Conservation (phyloP, 2,329 filamentous ascomycete genomes). For the Decorospora gaudefroyi region DNA sequence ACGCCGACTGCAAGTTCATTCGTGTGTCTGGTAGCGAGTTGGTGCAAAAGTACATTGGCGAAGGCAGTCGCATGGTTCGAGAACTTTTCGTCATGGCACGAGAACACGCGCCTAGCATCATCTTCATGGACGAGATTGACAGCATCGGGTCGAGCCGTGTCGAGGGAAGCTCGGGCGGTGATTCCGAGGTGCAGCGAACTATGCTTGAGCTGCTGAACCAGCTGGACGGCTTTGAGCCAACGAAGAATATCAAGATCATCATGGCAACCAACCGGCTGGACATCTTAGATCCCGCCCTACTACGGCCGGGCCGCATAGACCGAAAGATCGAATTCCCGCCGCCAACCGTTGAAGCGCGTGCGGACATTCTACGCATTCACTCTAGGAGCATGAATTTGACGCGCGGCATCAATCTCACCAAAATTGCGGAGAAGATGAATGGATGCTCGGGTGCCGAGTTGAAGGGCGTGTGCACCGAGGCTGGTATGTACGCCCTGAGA, state of each 20-base stretch:
- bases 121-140: conserved; percentile 99
- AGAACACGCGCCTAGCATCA: conserved; percentile 97
- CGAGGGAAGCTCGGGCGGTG: conserved; percentile 90
- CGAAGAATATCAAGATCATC: conserved; percentile 99
- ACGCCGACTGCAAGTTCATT: conserved; percentile 99
- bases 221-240: conserved; percentile 97
- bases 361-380: conserved; percentile 97
- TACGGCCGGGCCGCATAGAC: conserved; percentile 97
- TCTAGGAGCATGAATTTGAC: conserved; percentile 98
- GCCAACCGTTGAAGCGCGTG: conserved; percentile 91
- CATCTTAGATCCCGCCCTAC: conserved; percentile 90
- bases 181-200: conserved; percentile 96
- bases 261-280: conserved; percentile 99
- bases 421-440: conserved; percentile 99
- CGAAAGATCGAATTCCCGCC: conserved; percentile 99
- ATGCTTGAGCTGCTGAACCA: conserved; percentile 99
- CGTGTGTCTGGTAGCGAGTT: conserved; percentile 93
- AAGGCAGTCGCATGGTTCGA: conserved; percentile 96
- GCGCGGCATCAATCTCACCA: conserved; percentile 93
- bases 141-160: conserved; percentile 97
- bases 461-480: conserved; percentile 98
- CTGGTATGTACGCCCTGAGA: conserved; percentile 95
- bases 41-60: conserved; percentile 99
- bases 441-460: conserved; percentile 96
- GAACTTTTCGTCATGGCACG: conserved; percentile 99